Conservation (phyloP, 495 filamentous ascomycete genomes). For the Trichocladium antarcticum region DNA sequence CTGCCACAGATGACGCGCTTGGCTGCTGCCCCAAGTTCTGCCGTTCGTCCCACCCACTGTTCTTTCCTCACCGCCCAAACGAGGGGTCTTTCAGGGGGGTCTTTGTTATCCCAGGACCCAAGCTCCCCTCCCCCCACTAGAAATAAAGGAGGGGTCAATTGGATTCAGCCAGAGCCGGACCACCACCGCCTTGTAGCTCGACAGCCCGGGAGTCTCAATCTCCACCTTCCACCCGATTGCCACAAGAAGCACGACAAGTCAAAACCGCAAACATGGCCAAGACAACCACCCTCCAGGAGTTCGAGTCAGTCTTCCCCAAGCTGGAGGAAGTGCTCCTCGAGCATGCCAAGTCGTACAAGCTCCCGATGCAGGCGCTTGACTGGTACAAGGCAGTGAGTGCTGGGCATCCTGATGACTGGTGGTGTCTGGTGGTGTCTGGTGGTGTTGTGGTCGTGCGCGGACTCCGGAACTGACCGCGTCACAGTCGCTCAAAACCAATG, state of each 20-base stretch:
- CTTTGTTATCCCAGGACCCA: not conserved
- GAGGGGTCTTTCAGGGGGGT: not conserved
- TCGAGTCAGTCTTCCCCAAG: constrained; percentile 77
- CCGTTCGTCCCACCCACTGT: not conserved
- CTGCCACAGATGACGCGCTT: constrained; percentile 3
- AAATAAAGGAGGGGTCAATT: constrained; percentile 7
- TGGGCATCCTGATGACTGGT: not conserved
- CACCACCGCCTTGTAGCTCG: not conserved
- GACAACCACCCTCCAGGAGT: constrained; percentile 63
- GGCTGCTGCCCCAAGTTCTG: not conserved
- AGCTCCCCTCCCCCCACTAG: not conserved
- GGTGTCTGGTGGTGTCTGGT: too few species aligned
- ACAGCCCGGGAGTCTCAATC: too few species aligned
- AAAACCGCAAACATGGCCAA: constrained; percentile 43
- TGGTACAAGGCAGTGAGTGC: constrained; percentile 72
- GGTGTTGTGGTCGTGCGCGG: too few species aligned
- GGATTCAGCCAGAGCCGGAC: not conserved
- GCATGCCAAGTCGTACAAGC: constrained; percentile 64
- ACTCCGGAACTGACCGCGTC: constrained; percentile 15
- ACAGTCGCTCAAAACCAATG: constrained; percentile 72
- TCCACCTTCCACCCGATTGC: too few species aligned
- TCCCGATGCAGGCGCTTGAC: constrained; percentile 69
- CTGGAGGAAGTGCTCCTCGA: constrained; percentile 65
- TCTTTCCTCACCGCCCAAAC: not conserved
- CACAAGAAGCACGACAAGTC: not conserved